Conservation (phyloP, 306 rosid genomes). For the Quercus glauca region DNA sequence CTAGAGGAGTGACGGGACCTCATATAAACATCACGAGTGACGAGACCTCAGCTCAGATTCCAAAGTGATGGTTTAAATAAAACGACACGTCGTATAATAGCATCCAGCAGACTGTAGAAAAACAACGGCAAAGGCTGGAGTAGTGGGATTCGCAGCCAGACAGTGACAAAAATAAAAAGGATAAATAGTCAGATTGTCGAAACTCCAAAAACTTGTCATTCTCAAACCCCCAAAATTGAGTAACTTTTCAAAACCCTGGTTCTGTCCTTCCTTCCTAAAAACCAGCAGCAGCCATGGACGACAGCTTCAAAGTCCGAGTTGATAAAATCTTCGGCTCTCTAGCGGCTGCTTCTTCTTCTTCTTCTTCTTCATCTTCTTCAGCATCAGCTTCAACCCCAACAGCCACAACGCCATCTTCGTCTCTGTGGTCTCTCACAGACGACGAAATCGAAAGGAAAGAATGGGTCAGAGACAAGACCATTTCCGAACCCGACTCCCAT, state of each 20-base stretch:
- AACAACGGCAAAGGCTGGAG: too few species aligned
- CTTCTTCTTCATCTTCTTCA: constrained; percentile 20
- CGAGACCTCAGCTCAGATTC: too few species aligned
- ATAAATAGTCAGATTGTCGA: too few species aligned
- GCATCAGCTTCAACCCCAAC: not conserved
- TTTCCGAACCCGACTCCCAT: constrained; percentile 35
- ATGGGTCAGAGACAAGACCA: constrained; percentile 38
- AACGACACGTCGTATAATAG: too few species aligned
- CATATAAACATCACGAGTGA: too few species aligned
- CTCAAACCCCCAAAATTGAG: too few species aligned
- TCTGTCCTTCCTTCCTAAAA: not conserved
- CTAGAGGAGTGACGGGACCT: too few species aligned
- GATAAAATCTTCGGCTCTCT: constrained; percentile 50
- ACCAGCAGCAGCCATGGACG: constrained; percentile 41
- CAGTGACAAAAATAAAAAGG: too few species aligned
- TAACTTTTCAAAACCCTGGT: not conserved
- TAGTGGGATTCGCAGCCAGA: too few species aligned
- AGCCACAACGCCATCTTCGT: constrained; percentile 19
- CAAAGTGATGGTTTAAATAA: too few species aligned
- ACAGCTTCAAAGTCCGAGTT: constrained; percentile 53
- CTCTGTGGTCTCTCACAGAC: constrained; percentile 76
- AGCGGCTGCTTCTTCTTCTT: constrained; percentile 6
- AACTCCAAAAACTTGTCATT: too few species aligned
- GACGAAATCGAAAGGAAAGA: constrained; percentile 55
- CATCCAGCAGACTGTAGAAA: too few species aligned